Base-by-base conservation (phyloP, 2,329 filamentous ascomycete genomes). In the Diaporthe aspalathi region DNA sequence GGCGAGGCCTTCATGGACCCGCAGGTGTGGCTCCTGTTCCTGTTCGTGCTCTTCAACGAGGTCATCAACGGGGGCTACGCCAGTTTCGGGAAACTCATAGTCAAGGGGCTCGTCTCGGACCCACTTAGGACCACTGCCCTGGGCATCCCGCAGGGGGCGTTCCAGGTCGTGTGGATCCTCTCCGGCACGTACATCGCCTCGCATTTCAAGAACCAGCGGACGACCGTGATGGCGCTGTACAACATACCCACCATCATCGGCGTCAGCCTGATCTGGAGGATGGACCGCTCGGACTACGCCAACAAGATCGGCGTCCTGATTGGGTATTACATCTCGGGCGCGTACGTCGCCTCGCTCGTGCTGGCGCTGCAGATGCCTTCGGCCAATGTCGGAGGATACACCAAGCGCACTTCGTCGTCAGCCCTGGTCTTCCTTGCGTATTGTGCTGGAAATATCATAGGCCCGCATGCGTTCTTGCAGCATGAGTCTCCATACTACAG, bases 61-160 rank as follows among this genome's bases (percentile, higher is more conserved):
- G 78, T 82, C 2, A 83, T 89, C 73, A 89, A 84, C 62, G 86
- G 86, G 3, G 87, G 87, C 0, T 77, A 87, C 11, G 84, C 87
- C 6, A 88, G 86, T 74, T 89, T 89, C 73, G 84, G 85, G 49
- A 88, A 87, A 68, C 81, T 87, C 27, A 88, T 89, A 68, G 83
- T 89, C 76, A 88, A 88, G 70, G 83, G 84, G 1, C 78, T 87
- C 2, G 83, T 83, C 22, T 74, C 76, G 1, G 80, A 84, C 60
- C 74, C 84, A 0, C 79, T 87, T 0, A 75, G 81, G 9, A 88
- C 88, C 0, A 87, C 86, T 0, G 84, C 84, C 0, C 81, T 87
- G 4, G 87, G 86, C 0, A 89, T 90, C 40, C 88, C 88, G 0
- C 83, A 85, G 53, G 88, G 88, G 6, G 84, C 81, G 1, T 88